Evolutionary conservation across 257 asterid genomes (phyloP), one percentile per base, ranked within the genome.

Genomic region (Petrea volubilis): DNA sequence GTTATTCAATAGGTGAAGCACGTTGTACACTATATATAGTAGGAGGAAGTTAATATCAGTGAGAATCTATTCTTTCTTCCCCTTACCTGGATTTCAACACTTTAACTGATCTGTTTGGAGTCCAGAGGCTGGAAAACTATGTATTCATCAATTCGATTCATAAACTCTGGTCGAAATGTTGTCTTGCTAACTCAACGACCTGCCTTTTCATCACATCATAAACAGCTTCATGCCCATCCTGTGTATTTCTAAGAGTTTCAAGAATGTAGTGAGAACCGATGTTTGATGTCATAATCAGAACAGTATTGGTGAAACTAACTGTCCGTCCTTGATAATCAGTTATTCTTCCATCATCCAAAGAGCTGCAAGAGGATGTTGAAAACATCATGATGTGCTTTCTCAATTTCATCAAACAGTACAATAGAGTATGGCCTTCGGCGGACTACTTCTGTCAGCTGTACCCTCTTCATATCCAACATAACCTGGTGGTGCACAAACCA

Each of bases 381-480:
- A 12, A 93, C 97, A 64, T 93, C 98, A 0, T 90, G 47, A 50
- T 93, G 98, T 36, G 98, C 98, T 84, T 93, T 93, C 29, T 93
- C 98, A 1, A 91, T 89, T 80, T 93, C 98, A 70, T 93, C 98
- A 68, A 93, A 93, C 81, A 93, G 68, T 51, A 93, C 84, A 44
- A 93, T 95, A 0, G 97, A 87, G 61, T 93, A 93, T 0, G 98
- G 98, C 84, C 98, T 83, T 68, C 98, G 57, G 17, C 98, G 94
- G 67, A 93, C 94, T 5, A 38, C 78, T 83, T 93, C 98, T 0
- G 98, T 89, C 52, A 93, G 61, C 65, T 93, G 98, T 8, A 0
- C 98, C 98, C 80, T 91, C 98, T 46, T 93, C 98, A 15, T 91
- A 93, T 31, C 98, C 98, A 7, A 91, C 96, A 17, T 93, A 93